Base-by-base conservation (phyloP, 257 asterid species). In the Przewalskia tangutica region DNA sequence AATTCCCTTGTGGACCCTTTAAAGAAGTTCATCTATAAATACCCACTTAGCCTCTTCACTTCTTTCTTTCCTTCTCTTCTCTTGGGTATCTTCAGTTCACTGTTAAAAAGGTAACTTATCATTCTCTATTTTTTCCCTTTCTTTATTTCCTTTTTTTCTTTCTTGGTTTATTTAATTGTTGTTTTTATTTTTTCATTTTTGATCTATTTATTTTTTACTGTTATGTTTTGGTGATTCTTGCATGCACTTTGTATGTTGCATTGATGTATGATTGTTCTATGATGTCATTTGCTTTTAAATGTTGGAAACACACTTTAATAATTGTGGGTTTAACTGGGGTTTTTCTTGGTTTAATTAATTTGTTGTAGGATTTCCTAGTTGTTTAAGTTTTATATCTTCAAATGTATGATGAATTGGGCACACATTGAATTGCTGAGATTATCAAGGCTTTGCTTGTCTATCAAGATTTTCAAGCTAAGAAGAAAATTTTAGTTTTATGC, bases 1-100 rank as follows among this genome's bases (percentile, higher is more conserved):
- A 70, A 40, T 51, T 14, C 12, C 18, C n/a, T 59, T 10, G 18
- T 44, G 77, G 46, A 67, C 76, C 38, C 38, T 27, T 20, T 23
- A 0, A 7, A 50, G 44, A 73, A 4, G 4, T 73, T 36, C 2
- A n/a, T 80, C 88, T 86, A 81, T 86, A 87, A 46, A 86, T 89
- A 86, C 42, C 71, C 84, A 60, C 44, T 67, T 27, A 20, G 81
- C 71, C 68, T 6, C 60, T 12, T 1, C 0, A 8, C 0, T 7
- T 34, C 73, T 66, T 2, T 2, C 58, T 75, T 88, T 88, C 93
- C 84, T 85, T 87, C 86, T 60, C n/a, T 67, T 54, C 81, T 79
- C 79, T 80, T 63, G 50, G 75, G 59, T 83, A 66, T 23, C 79
- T 55, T 32, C n/a, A n/a, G n/a, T n/a, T n/a, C 81, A 36, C 76